phyloP scores from a whole-genome alignment of 176 grass and related monocot genomes.

The Eleusine coracana region DNA sequence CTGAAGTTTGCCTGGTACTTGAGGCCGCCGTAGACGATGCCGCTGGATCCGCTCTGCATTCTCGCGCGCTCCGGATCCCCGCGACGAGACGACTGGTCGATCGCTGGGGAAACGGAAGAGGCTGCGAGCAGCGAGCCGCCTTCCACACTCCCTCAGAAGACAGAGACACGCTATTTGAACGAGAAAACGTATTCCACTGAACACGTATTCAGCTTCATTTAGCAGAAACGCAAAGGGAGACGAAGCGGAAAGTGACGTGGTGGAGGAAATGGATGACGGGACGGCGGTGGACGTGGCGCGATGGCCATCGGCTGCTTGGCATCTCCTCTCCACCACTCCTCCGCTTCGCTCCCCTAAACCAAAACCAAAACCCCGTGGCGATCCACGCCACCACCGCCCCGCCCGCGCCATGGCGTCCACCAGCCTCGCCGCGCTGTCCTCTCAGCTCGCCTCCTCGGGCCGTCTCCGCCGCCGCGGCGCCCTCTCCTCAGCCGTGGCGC shows the following conservation, averaged over 20 bases:
- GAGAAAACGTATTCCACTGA: not conserved
- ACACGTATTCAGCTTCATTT: not conserved
- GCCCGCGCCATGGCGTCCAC: conserved; percentile 44
- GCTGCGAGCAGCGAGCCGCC: not conserved
- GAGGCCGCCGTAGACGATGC: conserved; percentile 93
- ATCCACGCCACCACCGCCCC: not conserved
- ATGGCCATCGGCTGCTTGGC: conserved; percentile 66
- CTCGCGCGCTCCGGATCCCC: conserved; percentile 20
- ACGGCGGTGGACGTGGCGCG: conserved; percentile 66
- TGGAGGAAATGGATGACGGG: conserved; percentile 30
- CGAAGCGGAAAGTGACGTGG: conserved; percentile 24
- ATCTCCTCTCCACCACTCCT: conserved; percentile 52
- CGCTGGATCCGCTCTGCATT: conserved; percentile 89
- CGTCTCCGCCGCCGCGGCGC: conserved; percentile 33
- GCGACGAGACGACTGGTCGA: conserved; percentile 2
- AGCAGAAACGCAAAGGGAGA: not conserved
- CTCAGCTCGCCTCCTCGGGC: conserved; percentile 49
- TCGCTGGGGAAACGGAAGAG: not conserved
- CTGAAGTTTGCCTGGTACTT: conserved; percentile 75
- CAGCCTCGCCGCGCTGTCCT: conserved; percentile 59
- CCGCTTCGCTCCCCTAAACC: conserved; percentile 19
- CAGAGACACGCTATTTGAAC: not conserved
- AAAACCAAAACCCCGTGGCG: conserved; percentile 11
- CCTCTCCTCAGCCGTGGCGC: conserved; percentile 23
- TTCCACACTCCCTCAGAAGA: not conserved